A percentile compares a stretch with the other conserved stretches of the same genome.
phyloP scores from a whole-genome alignment of 116 monocot genomes.

The Phalaenopsis hybrid region DNA sequence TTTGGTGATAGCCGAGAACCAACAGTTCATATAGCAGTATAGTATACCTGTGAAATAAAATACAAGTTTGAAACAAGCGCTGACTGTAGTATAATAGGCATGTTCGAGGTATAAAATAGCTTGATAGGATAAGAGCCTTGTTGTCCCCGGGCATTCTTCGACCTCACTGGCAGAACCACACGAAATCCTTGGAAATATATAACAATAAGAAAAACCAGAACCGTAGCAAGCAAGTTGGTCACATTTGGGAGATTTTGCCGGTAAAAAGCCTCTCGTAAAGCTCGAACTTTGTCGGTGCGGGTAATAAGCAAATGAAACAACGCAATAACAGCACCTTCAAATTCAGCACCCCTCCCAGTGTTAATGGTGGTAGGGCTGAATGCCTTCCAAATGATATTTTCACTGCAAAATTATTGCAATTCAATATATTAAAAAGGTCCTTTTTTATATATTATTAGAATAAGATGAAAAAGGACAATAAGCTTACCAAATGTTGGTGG shows the following conservation, averaged over 20 bases:
- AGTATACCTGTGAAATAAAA: constrained; percentile 53
- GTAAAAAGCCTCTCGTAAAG: constrained; percentile 65
- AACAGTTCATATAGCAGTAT: not conserved
- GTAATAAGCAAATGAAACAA: constrained; percentile 55
- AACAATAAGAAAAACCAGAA: constrained; percentile 55
- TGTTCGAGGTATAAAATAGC: constrained; percentile 65
- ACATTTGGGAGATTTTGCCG: constrained; percentile 67
- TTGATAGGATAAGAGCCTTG: constrained; percentile 71
- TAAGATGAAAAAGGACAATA: not conserved
- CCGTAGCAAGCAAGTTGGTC: constrained; percentile 56
- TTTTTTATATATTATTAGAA: not conserved
- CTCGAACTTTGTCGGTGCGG: constrained; percentile 54
- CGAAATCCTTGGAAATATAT: constrained; percentile 74
- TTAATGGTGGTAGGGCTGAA: constrained; percentile 74
- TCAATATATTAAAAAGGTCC: not conserved
- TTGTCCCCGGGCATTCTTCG: constrained; percentile 73
- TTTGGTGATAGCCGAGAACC: not conserved
- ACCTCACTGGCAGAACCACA: constrained; percentile 63
- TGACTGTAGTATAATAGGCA: constrained; percentile 64
- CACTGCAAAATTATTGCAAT: constrained; percentile 24
- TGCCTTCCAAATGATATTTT: constrained; percentile 74
- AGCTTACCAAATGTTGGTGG: constrained; percentile 57
- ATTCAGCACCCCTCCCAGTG: constrained; percentile 71
- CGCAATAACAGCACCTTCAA: constrained; percentile 61
- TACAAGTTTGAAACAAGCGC: constrained; percentile 68